Evolutionary conservation across 495 filamentous ascomycete species (phyloP).

Genomic region (Lasiosphaeria miniovina): DNA sequence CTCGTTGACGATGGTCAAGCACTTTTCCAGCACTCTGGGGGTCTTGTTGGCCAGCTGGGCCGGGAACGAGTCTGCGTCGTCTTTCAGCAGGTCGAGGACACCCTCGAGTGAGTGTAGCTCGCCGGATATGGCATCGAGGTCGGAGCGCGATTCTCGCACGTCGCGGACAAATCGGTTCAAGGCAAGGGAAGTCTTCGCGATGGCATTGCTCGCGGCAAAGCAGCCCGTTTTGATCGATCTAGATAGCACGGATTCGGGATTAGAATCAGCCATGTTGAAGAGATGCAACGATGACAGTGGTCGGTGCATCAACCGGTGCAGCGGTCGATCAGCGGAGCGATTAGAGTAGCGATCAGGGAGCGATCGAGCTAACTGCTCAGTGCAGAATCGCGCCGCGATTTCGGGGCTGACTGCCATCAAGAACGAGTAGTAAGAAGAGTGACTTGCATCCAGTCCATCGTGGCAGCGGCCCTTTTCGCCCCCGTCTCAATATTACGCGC

Average conservation of each 20-base stretch:
- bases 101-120: conserved; percentile 48
- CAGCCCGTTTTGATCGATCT: conserved; percentile 45
- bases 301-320: too few relatives aligned
- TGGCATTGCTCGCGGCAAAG: conserved; percentile 35
- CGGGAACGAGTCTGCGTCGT: conserved; percentile 42
- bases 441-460: conserved; percentile 11
- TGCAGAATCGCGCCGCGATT: too few relatives aligned
- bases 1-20: conserved; percentile 34
- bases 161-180: conserved; percentile 41
- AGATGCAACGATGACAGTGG: too few relatives aligned
- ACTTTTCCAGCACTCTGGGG: conserved; percentile 34
- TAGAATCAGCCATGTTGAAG: not conserved
- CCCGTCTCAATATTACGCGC: not conserved
- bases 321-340: too few relatives aligned
- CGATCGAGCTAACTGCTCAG: too few relatives aligned
- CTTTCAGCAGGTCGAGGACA: conserved; percentile 42
- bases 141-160: conserved; percentile 45
- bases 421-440: not conserved
- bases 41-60: conserved; percentile 35
- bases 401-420: not conserved
- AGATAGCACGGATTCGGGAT: not conserved
- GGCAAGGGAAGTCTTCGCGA: conserved; percentile 28
- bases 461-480: not conserved
- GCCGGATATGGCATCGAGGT: conserved; percentile 44
- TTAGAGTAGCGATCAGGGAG: too few relatives aligned